Conservation (phyloP, 1,139 yeast species). For the Lodderomyces pseudojiufengensis region DNA sequence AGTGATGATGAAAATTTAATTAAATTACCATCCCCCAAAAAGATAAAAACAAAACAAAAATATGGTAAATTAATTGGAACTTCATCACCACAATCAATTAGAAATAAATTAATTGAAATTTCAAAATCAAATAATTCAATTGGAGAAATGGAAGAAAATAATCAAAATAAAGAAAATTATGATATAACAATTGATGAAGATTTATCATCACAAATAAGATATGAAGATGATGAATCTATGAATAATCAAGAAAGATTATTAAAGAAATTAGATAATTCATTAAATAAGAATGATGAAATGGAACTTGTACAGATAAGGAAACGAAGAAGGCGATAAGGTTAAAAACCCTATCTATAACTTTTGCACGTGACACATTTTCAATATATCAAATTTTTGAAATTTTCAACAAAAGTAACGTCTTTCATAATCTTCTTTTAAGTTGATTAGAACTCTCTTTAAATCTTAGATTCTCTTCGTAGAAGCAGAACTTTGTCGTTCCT, state of each 20-base stretch:
- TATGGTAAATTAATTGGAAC: conserved; percentile 31
- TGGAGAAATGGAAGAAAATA: conserved; percentile 7
- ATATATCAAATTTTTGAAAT: too few relatives aligned
- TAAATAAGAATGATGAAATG: background rate
- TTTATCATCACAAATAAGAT: conserved; percentile 27
- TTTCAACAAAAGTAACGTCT: too few relatives aligned
- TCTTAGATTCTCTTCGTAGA: too few relatives aligned
- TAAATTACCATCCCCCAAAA: conserved; percentile 40
- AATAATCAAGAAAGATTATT: conserved; percentile 25
- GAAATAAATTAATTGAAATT: conserved; percentile 7
- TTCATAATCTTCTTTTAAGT: too few relatives aligned
- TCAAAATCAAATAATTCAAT: conserved; percentile 2
- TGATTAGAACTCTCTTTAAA: too few relatives aligned
- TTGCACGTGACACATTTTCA: too few relatives aligned
- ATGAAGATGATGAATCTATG: conserved; percentile 28
- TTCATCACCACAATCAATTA: conserved; percentile 11
- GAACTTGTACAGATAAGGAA: background rate
- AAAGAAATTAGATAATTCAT: conserved; percentile 18
- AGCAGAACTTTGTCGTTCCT: too few relatives aligned
- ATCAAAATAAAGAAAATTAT: conserved; percentile 11
- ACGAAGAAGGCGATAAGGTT: conserved; percentile 5
- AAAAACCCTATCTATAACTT: background rate
- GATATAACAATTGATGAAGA: conserved; percentile 22
- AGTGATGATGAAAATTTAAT: conserved; percentile 11
- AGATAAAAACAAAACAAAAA: conserved; percentile 27